Base-by-base conservation (phyloP, 2,329 filamentous ascomycete genomes). In the Cladosporium sp. region DNA sequence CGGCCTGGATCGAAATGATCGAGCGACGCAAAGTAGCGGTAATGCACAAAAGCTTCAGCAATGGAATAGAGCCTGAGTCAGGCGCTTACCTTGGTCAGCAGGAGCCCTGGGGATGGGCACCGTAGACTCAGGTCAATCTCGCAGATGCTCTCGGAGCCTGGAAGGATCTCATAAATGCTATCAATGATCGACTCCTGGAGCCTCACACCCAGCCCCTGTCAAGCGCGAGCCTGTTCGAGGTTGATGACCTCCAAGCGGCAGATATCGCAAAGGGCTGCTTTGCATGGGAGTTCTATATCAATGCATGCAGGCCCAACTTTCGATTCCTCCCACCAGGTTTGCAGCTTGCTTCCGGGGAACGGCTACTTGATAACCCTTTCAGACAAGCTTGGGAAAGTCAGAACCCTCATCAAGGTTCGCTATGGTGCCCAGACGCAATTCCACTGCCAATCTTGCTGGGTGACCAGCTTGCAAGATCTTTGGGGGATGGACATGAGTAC, bases 381-480 rank as follows among this genome's bases (percentile, higher is more conserved):
- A 33, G 18, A 50, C 11, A 14, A 5, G 40, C 40, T 26, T 58
- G 21, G 33, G 56, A 35, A 50, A 35, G 10, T 4, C 58, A 50
- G 11, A 21, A 35, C 12, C 26, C 46, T 2, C 6, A 40, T n/a
- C 23, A 50, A 49, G 40, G 10, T 18, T 11, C 21, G 26, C 37
- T 11, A 40, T 18, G 26, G 28, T 6, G 52, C 14, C 52, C 28
- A 12, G 52, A 55, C 1, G 12, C 33, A 8, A 35, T 61, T 14
- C 58, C 58, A 35, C 26, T 61, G 18, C 58, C 58, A n/a, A 61
- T 61, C 28, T 44, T 61, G 23, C 28, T 61, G 5, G 44, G 58
- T 10, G 8, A 18, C 11, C 40, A 50, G 40, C 16, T 31, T 49
- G 44, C 58, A 7, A 35, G 23, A 1, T 23, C 23, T 29, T 61